Percentiles rank a stretch among this genome's conserved stretches.
Evolutionary conservation across 148 eudicot species (phyloP).

Genomic region (Silene latifolia): DNA sequence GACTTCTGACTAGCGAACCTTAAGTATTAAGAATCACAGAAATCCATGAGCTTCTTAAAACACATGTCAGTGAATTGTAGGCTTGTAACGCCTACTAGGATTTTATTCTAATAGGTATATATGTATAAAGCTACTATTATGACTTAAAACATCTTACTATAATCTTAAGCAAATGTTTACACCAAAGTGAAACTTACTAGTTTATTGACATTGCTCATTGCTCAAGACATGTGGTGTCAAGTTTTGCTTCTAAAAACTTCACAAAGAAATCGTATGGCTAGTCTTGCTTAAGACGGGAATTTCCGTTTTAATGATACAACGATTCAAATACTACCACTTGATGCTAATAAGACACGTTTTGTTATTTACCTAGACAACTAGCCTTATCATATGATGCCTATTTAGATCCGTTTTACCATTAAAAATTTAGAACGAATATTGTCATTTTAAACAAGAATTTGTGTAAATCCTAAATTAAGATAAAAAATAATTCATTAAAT

Average conservation of each 20-base stretch:
- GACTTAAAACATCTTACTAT: conserved; percentile 16
- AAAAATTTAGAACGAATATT: no score
- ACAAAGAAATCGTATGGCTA: background rate
- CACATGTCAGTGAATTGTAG: conserved; percentile 23
- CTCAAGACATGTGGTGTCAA: background rate
- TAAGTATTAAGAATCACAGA: conserved; percentile 31
- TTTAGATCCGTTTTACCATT: no score
- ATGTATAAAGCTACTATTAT: conserved; percentile 30
- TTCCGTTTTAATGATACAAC: no score
- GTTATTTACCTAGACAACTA: no score
- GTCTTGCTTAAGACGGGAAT: no score
- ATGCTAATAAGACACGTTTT: no score
- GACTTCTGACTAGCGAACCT: conserved; percentile 34
- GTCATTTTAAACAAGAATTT: no score
- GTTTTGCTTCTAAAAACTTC: background rate
- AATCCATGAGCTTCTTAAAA: conserved; percentile 15
- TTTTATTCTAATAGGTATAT: conserved; percentile 36
- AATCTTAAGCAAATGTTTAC: conserved; percentile 7
- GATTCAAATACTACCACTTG: no score
- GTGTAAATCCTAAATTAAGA: background rate
- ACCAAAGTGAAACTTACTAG: no score
- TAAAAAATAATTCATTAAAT: background rate
- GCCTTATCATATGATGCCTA: no score
- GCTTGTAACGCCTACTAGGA: conserved; percentile 23
- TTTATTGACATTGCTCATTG: background rate